Conservation (phyloP, 805 yeast genomes). For the Nakazawaea siamensis region DNA sequence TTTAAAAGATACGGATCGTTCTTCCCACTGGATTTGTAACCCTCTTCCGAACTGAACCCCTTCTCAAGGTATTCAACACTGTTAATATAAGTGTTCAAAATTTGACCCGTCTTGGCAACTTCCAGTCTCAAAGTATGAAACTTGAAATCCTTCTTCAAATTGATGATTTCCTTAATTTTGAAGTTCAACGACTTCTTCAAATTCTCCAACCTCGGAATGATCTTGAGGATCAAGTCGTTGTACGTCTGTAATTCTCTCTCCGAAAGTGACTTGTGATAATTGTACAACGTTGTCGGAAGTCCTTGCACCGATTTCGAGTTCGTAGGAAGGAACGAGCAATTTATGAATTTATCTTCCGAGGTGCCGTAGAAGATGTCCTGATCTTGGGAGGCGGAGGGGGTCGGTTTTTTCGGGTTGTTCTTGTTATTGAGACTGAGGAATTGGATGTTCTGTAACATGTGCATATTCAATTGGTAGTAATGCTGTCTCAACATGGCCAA, state of each 20-base stretch:
- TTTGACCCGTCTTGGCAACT: constrained; percentile 53
- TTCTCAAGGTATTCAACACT: constrained; percentile 32
- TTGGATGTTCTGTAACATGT: constrained; percentile 40
- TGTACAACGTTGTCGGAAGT: constrained; percentile 22
- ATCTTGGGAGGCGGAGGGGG: neutral
- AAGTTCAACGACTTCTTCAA: constrained; percentile 43
- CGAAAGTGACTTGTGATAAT: constrained; percentile 22
- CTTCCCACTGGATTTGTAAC: constrained; percentile 16
- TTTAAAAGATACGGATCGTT: constrained; percentile 59
- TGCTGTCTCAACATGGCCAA: constrained; percentile 43
- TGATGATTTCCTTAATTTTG: constrained; percentile 45
- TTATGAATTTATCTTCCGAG: constrained; percentile 40
- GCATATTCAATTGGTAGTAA: constrained; percentile 41
- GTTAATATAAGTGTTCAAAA: constrained; percentile 38
- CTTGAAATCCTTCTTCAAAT: constrained; percentile 53
- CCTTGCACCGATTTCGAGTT: constrained; percentile 29
- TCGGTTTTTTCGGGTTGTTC: constrained; percentile 6
- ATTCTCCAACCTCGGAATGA: constrained; percentile 49
- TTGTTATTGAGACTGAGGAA: constrained; percentile 21
- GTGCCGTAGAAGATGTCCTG: constrained; percentile 35
- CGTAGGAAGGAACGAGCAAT: constrained; percentile 33
- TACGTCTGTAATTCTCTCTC: constrained; percentile 43
- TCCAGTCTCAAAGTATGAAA: constrained; percentile 47
- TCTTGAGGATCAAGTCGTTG: constrained; percentile 38
- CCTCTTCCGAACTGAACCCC: constrained; percentile 18